Base-by-base conservation (phyloP, 2,329 filamentous ascomycete species). In the Diaporthe velutina region DNA sequence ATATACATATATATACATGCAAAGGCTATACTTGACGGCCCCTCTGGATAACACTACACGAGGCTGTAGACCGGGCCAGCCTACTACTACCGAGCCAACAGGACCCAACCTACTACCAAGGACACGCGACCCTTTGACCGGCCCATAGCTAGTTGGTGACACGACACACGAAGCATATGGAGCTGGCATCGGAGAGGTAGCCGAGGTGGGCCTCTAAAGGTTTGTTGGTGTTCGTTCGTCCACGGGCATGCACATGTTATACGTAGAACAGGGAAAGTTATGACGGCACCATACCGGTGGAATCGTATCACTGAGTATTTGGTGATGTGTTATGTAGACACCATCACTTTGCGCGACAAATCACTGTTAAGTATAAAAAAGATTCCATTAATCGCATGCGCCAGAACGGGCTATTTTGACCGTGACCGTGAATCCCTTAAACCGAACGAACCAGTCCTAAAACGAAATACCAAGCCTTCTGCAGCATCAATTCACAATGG, bases 381-480 rank as follows among this genome's bases (percentile, higher is more conserved):
- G 38, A 57, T 73, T 58, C 70, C 71, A 74, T 73, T 74, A 64
- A 25, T 48, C 71, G 68, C 60, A 68, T 76, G 50, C 75, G 74
- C 54, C 50, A 58, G 50, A 70, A 57, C 71, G 38, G 58, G 67
- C 61, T 74, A 73, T 73, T 76, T 76, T 76, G 75, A 70, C 73
- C 75, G 61, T 74, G 48, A 70, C 64, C 73, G 55, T 58, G 60
- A 74, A 38, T 71, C 55, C 57, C 73, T 60, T 38, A 70, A 60
- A 70, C 74, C 76, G 28, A 75, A 72, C 71, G 54, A 70, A 66
- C 33, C 54, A 73, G 73, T 71, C 57, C 73, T 54, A 57, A 66
- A 66, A 45, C 58, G 35, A 71, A 35, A 74, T 64, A 54, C 30
- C 33, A 74, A 74, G 45, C 70, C 70, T 15, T 60, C 52, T 58